Evolutionary conservation across 78 protist genomes (phyloP), one percentile per base, ranked within the genome.

Genomic region (Andalucia godoyi): DNA sequence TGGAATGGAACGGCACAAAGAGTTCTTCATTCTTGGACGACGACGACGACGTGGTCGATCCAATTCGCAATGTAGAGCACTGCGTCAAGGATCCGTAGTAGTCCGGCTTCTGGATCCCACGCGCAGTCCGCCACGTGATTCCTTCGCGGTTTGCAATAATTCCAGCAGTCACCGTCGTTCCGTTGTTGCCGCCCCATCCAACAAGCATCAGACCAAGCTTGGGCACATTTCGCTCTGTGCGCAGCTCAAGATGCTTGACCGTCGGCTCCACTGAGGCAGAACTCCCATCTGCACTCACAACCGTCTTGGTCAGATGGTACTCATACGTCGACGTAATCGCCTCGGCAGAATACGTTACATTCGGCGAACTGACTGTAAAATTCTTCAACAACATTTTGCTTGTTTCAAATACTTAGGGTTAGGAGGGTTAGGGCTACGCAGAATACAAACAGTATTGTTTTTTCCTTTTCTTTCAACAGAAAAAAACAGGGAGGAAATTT

Each of bases 121-220:
- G 29, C 52, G 76, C 73, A 3, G 95, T 79, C 45, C 70, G 29
- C 99, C 99, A 97, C 37, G 70, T 32, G 59, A 94, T 62, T 45
- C 74, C 72, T 57, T 76, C 66, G 29, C 71, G 50, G 92, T 97
- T 97, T 39, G 99, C 99, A 25, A 92, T 30, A 54, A 86, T 61
- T 37, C 91, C 86, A 15, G 92, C 97, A 8, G 88, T 78, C 2
- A 93, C 64, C 2, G 99, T 95, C 23, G 99, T 47, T 23, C 99
- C 99, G 85, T 97, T 97, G 92, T 95, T 97, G 65, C 99, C 99
- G 38, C 97, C 98, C 59, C 65, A 64, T 42, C 99, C 99, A 57
- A 95, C 97, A 27, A 97, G 51, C 97, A 97, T 87, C 45, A 89
- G 45, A 27, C 95, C 86, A 46, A 43, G 9, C 62, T 71, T 62